Conservation (phyloP, 495 filamentous ascomycete genomes). For the Hypoxylon cercidicola region DNA sequence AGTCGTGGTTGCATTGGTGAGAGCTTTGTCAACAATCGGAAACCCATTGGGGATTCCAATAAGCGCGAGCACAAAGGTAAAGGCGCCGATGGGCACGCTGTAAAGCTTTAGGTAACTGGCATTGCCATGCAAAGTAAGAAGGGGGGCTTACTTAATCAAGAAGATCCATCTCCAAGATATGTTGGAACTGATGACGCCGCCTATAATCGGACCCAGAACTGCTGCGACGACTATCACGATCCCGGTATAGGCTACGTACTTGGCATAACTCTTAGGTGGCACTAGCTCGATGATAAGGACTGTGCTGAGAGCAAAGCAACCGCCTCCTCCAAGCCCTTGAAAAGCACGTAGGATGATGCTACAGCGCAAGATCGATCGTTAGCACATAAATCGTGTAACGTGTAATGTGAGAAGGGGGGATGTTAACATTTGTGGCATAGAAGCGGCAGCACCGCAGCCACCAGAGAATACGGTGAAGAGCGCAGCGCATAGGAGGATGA, state of each 20-base stretch:
- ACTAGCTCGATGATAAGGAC: conserved; percentile 52
- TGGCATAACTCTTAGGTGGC: conserved; percentile 36
- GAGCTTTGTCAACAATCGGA: conserved; percentile 5
- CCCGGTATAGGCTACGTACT: conserved; percentile 24
- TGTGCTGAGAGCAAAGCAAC: conserved; percentile 48
- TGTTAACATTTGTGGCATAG: conserved; percentile 43
- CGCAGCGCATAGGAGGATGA: conserved; percentile 31
- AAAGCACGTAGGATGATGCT: conserved; percentile 53
- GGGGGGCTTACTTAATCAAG: conserved; percentile 31
- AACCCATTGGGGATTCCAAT: conserved; percentile 20
- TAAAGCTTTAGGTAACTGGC: too few relatives aligned
- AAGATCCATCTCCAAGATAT: conserved; percentile 59
- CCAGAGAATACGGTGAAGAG: conserved; percentile 56
- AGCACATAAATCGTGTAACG: neutral
- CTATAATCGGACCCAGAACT: conserved; percentile 55
- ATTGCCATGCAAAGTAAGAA: conserved; percentile 5
- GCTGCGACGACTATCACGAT: conserved; percentile 35
- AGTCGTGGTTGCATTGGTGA: too few relatives aligned
- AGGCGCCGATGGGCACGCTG: conserved; percentile 15
- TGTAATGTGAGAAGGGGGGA: neutral
- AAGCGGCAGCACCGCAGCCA: conserved; percentile 45
- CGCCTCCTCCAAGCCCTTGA: conserved; percentile 57
- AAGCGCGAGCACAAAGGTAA: neutral
- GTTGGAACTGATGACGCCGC: conserved; percentile 48
- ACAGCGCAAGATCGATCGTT: neutral